phyloP scores from a whole-genome alignment of 768 basidiomycete species.

The Mycena filopes region DNA sequence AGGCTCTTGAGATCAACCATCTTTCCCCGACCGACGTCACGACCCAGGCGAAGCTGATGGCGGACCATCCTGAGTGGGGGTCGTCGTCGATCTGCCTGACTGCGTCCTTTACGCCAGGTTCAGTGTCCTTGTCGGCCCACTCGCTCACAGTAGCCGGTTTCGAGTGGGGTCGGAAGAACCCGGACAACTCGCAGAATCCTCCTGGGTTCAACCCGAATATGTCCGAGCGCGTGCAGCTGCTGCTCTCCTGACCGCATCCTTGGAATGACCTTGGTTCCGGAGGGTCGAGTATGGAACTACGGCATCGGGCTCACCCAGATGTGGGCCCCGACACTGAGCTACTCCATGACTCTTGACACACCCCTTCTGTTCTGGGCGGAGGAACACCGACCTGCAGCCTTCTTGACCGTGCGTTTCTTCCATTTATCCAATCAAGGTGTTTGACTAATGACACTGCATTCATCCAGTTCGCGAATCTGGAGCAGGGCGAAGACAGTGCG shows the following conservation, averaged over 20 bases:
- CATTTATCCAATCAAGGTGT: conserved; percentile 1
- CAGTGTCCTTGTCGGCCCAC: conserved; percentile 94
- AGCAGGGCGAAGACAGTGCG: conserved; percentile 91
- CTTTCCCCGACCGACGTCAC: conserved; percentile 94
- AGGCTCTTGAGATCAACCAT: conserved; percentile 91
- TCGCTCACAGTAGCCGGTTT: conserved; percentile 91
- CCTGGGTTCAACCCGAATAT: conserved; percentile 98
- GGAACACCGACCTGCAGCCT: conserved; percentile 93
- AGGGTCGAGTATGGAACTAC: conserved; percentile 97
- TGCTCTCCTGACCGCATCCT: conserved; percentile 95
- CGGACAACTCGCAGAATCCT: conserved; percentile 86
- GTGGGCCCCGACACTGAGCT: conserved; percentile 86
- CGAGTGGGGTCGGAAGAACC: conserved; percentile 97
- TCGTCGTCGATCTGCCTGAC: conserved; percentile 94
- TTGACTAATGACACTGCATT: conserved; percentile 26
- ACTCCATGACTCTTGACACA: conserved; percentile 89
- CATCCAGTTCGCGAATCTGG: conserved; percentile 85
- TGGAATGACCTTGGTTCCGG: conserved; percentile 94
- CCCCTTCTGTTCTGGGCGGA: conserved; percentile 96
- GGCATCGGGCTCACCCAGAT: conserved; percentile 93
- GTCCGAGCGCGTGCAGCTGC: conserved; percentile 94
- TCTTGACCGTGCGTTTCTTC: conserved; percentile 77
- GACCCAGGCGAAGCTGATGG: conserved; percentile 97
- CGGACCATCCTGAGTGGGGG: conserved; percentile 94
- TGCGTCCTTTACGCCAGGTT: conserved; percentile 97